Evolutionary conservation across 192 early-diverging fungal species (phyloP), one percentile per base, ranked within the genome.

Genomic region (Entrophospora sp.): DNA sequence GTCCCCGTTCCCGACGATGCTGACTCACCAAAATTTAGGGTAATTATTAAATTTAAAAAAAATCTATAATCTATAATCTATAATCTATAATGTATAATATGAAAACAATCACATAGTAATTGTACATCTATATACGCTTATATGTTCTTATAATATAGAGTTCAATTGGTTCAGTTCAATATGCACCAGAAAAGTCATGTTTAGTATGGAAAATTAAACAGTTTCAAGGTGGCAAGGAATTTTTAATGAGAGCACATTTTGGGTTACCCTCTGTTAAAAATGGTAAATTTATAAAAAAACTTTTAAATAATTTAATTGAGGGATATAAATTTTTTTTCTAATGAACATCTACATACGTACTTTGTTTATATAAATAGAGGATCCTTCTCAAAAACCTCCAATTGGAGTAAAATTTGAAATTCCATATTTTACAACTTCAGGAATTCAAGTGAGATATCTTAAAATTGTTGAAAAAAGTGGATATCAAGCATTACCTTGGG

Each of bases 1-100:
- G 89, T 99, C 13, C 97, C 97, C n/a, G 97, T 99, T 6, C 92
- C 97, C 25, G 91, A 92, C 63, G 97, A 99, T 79, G 93, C 94
- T 0, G 97, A 97, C 66, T 87, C 93, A 66, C 94, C 94, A 30
- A 93, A 90, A 71, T 99, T 99, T 77, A 95, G 93, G 76, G 87
- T 88, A 66, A 43, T 52, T 40, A 45, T 30, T 6, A 16, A 13
- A 9, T 34, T 22, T 38, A 24, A 4, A 31, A n/a, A n/a, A n/a
- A n/a, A n/a, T n/a, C n/a, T n/a, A n/a, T n/a, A n/a, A n/a, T n/a
- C n/a, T n/a, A n/a, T n/a, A n/a, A n/a, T n/a, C n/a, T n/a, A n/a
- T n/a, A n/a, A n/a, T n/a, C n/a, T n/a, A n/a, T n/a, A n/a, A n/a
- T n/a, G n/a, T n/a, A n/a, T n/a, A n/a, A n/a, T n/a, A n/a, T n/a